These are phyloP conservation scores for Coemansia sp. DNA, from an alignment of 192 early-diverging fungal species.

Conservation along the genomic window DNA sequence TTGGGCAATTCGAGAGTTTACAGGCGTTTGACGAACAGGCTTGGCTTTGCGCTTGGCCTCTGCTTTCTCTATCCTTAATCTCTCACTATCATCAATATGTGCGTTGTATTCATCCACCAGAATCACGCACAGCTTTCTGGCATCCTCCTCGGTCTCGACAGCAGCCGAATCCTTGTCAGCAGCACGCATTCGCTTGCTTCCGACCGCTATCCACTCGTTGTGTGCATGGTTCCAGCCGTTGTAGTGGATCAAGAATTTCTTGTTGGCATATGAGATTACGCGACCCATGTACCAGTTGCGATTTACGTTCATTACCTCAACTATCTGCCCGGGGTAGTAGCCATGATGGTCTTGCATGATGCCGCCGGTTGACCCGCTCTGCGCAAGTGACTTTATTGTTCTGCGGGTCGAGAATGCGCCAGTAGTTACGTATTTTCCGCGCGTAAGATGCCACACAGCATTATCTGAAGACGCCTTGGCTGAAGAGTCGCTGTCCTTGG, in stretches of 20 bases:
- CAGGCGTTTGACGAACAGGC: conserved; percentile 11
- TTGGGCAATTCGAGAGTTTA: conserved; percentile 9
- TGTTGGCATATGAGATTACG: conserved; percentile 40
- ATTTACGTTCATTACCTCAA: conserved; percentile 50
- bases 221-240: conserved; percentile 42
- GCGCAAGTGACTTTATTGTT: conserved; percentile 42
- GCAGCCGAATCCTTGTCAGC: not conserved
- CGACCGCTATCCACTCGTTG: conserved; percentile 50
- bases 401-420: conserved; percentile 49
- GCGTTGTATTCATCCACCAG: conserved; percentile 48
- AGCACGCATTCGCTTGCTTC: conserved; percentile 41
- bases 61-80: conserved; percentile 11
- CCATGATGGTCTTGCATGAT: conserved; percentile 53
- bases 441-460: conserved; percentile 37
- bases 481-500: not conserved
- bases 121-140: conserved; percentile 30
- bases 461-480: conserved; percentile 6
- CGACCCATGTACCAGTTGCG: conserved; percentile 46
- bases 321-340: conserved; percentile 43
- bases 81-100: conserved; percentile 31
- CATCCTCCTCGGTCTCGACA: conserved; percentile 39
- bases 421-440: conserved; percentile 46
- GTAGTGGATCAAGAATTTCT: conserved; percentile 45
- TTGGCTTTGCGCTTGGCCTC: conserved; percentile 7
- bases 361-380: conserved; percentile 44